Percentiles rank a stretch among this genome's conserved stretches.
Conservation (phyloP, 2,329 filamentous ascomycete species). For the Emergomyces orientalis region DNA sequence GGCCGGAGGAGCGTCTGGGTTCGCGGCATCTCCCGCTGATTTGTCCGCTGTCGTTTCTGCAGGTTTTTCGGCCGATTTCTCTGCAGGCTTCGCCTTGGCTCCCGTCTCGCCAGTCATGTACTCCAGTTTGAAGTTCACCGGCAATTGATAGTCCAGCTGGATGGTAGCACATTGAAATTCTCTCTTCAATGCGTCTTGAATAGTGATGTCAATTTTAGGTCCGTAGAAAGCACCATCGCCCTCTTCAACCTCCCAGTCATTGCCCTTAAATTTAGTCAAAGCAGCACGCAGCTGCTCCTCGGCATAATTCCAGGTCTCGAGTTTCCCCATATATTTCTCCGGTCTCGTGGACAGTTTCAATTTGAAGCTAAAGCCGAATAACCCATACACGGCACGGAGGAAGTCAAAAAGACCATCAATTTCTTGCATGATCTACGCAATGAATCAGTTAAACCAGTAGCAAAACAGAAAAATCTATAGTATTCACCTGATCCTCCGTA, state of each 20-base stretch:
- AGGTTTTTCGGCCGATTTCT: constrained; percentile 32
- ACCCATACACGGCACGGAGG: constrained; percentile 65
- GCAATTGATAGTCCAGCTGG: constrained; percentile 83
- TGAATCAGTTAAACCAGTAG: constrained; percentile 11
- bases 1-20: constrained; percentile 13
- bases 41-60: constrained; percentile 21
- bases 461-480: constrained; percentile 2
- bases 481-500: constrained; percentile 58
- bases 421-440: constrained; percentile 52
- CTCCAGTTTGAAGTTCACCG: constrained; percentile 76
- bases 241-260: constrained; percentile 80
- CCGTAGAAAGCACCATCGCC: constrained; percentile 98
- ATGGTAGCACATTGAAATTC: constrained; percentile 90
- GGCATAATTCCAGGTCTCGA: constrained; percentile 80
- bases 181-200: constrained; percentile 75
- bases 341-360: constrained; percentile 85
- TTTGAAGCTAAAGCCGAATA: constrained; percentile 85
- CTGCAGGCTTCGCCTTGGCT: constrained; percentile 29
- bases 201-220: constrained; percentile 95
- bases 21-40: constrained; percentile 41
- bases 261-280: constrained; percentile 65
- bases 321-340: constrained; percentile 79
- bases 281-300: constrained; percentile 72
- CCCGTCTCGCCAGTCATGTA: constrained; percentile 66
- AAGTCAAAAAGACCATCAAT: constrained; percentile 84